Base-by-base conservation (phyloP, 2,329 filamentous ascomycete genomes). In the Oidium heveae region DNA sequence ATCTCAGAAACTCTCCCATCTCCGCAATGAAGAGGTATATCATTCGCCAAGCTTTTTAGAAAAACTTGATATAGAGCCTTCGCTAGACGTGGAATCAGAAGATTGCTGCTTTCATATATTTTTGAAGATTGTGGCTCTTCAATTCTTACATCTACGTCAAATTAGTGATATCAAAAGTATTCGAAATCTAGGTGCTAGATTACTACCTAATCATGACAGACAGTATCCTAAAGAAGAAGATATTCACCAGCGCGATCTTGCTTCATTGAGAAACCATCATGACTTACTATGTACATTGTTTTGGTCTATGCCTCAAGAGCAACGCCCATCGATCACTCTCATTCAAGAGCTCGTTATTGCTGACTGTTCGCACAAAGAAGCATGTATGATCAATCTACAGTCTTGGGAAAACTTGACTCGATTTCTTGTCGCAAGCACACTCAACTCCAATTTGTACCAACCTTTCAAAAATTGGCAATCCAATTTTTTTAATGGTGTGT, bases 91-190 rank as follows among this genome's bases (percentile, higher is more conserved):
- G 15, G 70, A 74, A 18, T 66, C 70, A 1, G 71, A 74, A 44
- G 80, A 84, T 60, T 70, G 70, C 20, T 82, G 77, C 61, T 84
- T 83, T 59, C 79, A 82, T 61, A 73, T 82, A 22, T 79, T 82
- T 54, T 68, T 83, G 53, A 84, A 83, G 62, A 70, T 80, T 16
- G 64, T 82, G 37, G 79, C 73, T 1, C 60, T 80, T 52, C 71
- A 72, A 37, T 75, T 82, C 46, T 69, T 69, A 49, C 71, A 71
- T 47, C 66, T 82, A 41, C 68, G 66, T 34, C 66, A 69, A 4
- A 64, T 66, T n/a, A 71, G 68, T 2, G 68, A 72, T 12, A 62
- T 65, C 12, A 82, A 79, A 43, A 75, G 79, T 50, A 72, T 81
- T 55, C 70, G 71, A 20, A 82, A 82, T 57, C 61, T 84, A 18